Base-by-base conservation (phyloP, 495 filamentous ascomycete genomes). In the Parathielavia appendiculata region DNA sequence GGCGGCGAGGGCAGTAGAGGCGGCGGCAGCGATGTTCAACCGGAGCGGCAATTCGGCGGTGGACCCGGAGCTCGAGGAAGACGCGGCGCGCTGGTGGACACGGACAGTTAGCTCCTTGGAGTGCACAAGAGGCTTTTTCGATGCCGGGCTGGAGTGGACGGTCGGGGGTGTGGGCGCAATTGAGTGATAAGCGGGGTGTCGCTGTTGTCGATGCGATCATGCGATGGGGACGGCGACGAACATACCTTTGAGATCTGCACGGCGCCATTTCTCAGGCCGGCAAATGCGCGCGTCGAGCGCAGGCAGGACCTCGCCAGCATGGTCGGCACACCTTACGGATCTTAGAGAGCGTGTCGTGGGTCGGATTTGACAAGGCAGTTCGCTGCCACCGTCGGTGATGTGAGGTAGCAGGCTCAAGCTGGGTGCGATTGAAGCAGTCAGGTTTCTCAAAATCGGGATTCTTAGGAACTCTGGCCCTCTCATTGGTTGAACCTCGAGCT, bases 241-340 rank as follows among this genome's bases (percentile, higher is more conserved):
- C 50, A 3, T 83, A 86, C 84, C 81, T 82, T 82, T 66, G 82
- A 64, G 63, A 81, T 75, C 57, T 75, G 76, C 68, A 77, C 75
- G 68, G 81, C 75, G 71, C 76, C 76, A 76, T 81, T 85, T 76
- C 79, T 80, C 62, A 79, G 85, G 73, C 84, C 78, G 76, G 85
- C 87, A 77, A 88, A 77, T 66, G 84, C 78, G 81, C 90, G 89
- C 81, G 84, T 81, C 71, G 86, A 80, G 75, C 90, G 89, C 79
- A 91, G 76, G 71, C 81, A 82, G 72, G 89, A 88, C 77, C 90
- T 85, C 76, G 87, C 87, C 83, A 95, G 80, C 91, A 96, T 96
- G 69, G 68, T 84, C 71, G 75, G 75, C 76, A 73, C 71, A 65
- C 61, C 76, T 75, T 68, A 73, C 73, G 68, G 69, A 73, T 72